Evolutionary conservation across 176 grass and related monocot species (phyloP).

Genomic region (Tuctoria greenei): DNA sequence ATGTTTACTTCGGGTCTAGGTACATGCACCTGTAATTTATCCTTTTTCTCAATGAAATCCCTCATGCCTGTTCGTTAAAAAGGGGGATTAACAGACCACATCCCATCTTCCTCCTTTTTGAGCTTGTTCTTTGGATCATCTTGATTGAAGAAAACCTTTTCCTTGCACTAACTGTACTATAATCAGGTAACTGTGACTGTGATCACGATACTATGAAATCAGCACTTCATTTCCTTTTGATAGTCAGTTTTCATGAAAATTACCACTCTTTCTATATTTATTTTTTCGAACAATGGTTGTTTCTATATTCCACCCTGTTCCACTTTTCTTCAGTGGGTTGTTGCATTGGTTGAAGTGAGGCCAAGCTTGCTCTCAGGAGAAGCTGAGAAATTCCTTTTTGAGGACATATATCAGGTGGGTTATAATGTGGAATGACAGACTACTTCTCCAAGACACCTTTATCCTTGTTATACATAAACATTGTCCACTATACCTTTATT

Average conservation of each 20-base stretch:
- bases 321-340: slow-evolving; percentile 63
- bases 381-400: slow-evolving; percentile 82
- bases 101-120: neutral
- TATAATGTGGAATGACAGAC: neutral
- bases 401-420: slow-evolving; percentile 80
- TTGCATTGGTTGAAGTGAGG: slow-evolving; percentile 79
- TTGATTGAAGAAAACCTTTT: neutral
- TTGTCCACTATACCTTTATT: neutral
- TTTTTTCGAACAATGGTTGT: neutral
- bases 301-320: slow-evolving; percentile 13
- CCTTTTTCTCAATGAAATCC: neutral
- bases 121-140: slow-evolving; percentile 4
- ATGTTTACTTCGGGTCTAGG: neutral
- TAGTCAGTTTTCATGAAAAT: neutral
- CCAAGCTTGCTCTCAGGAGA: slow-evolving; percentile 87
- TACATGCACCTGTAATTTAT: neutral
- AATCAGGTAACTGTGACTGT: neutral
- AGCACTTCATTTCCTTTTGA: neutral
- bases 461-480: neutral
- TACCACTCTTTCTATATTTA: neutral
- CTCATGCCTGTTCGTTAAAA: neutral
- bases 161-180: no score
- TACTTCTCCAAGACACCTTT: neutral
- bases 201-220: neutral
- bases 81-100: neutral